Evolutionary conservation across 768 basidiomycete genomes (phyloP).

Genomic region (Suillus occidentalis): DNA sequence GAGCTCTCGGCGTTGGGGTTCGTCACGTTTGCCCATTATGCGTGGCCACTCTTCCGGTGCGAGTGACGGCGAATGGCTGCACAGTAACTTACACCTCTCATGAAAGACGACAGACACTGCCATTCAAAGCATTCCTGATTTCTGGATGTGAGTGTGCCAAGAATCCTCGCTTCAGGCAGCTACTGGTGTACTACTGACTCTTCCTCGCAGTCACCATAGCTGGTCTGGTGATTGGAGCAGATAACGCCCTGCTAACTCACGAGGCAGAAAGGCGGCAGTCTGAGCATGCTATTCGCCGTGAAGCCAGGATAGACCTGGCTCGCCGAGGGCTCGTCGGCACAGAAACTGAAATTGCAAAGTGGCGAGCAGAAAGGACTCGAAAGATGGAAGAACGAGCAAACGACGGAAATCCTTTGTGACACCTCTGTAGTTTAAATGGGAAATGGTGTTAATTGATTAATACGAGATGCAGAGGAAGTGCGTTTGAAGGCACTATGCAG

Average conservation of each 20-base stretch:
- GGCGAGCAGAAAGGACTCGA: constrained; percentile 54
- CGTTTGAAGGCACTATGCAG: background rate
- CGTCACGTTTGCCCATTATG: constrained; percentile 61
- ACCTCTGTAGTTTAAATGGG: background rate
- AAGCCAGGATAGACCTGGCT: constrained; percentile 75
- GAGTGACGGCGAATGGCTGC: constrained; percentile 15
- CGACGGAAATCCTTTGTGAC: background rate
- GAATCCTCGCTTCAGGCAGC: background rate
- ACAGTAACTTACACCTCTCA: constrained; percentile 3
- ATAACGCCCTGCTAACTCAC: constrained; percentile 70
- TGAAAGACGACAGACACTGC: constrained; percentile 71
- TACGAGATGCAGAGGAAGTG: background rate
- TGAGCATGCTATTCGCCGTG: constrained; percentile 67
- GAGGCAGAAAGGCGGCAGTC: constrained; percentile 64
- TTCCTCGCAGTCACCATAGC: constrained; percentile 52
- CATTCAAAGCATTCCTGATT: constrained; percentile 79
- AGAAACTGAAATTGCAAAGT: constrained; percentile 80
- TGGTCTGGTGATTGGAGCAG: constrained; percentile 75
- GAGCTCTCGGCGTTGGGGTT: constrained; percentile 60
- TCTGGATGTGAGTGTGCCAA: constrained; percentile 55
- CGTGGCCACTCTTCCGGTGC: constrained; percentile 75
- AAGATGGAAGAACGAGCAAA: constrained; percentile 10
- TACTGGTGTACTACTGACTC: background rate
- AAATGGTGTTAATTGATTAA: background rate
- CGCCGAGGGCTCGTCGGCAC: constrained; percentile 75